Evolutionary conservation across 495 filamentous ascomycete genomes (phyloP).

Genomic region (Stereocaulon alpinum): DNA sequence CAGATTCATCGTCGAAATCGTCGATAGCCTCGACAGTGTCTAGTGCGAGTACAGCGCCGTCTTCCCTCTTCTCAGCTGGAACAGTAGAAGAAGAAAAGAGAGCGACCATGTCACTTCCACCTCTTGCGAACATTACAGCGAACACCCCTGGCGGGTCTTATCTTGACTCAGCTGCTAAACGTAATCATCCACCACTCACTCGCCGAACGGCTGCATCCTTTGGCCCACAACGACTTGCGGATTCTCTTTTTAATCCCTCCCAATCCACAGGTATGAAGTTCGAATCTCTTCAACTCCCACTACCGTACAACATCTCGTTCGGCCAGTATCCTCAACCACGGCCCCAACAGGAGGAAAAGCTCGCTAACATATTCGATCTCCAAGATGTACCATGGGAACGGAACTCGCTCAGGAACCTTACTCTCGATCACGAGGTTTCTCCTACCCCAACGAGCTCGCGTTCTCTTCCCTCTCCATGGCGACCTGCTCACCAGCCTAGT

Average conservation of each 20-base stretch:
- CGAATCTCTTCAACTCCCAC: conserved; percentile 11
- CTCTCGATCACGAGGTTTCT: neutral
- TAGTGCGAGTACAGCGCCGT: conserved; percentile 5
- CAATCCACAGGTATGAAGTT: conserved; percentile 16
- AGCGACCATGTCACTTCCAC: conserved; percentile 8
- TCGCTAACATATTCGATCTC: conserved; percentile 8
- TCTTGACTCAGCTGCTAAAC: neutral
- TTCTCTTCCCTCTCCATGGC: conserved; percentile 2
- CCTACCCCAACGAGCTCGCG: neutral
- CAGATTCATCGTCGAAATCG: conserved; percentile 13
- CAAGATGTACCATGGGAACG: conserved; percentile 10
- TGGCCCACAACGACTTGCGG: neutral
- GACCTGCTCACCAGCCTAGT: neutral
- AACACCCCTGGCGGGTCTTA: neutral
- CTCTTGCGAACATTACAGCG: conserved; percentile 7
- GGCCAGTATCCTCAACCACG: conserved; percentile 9
- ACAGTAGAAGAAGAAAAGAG: conserved; percentile 12
- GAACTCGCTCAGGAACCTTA: conserved; percentile 8
- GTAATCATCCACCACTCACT: neutral
- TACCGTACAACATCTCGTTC: conserved; percentile 10
- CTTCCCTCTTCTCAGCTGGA: conserved; percentile 6
- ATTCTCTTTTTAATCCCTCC: conserved; percentile 1
- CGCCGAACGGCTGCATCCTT: conserved; percentile 11
- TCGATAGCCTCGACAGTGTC: conserved; percentile 10
- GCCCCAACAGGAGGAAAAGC: conserved; percentile 5